These are phyloP conservation scores for Chlorella ohadii DNA, from an alignment of 139 green algal species.

Conservation along the genomic window DNA sequence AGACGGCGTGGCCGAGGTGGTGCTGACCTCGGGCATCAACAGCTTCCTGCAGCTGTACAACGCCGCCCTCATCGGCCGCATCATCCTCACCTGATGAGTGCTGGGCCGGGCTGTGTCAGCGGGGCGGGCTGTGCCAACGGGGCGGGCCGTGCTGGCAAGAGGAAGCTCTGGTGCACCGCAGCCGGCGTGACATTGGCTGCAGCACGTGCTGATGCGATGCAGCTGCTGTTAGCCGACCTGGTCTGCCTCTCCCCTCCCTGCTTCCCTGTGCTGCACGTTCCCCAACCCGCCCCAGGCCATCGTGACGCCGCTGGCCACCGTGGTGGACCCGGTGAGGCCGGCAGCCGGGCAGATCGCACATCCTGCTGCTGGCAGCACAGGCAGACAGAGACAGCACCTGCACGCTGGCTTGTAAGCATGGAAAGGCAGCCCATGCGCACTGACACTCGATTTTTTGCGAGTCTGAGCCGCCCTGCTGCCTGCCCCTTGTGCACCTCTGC, in stretches of 20 bases:
- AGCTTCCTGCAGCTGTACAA: slow-evolving; percentile 96
- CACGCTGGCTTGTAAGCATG: not conserved
- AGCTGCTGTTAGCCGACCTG: not conserved
- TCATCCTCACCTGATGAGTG: slow-evolving; percentile 92
- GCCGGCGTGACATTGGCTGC: no score
- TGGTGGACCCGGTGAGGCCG: slow-evolving; percentile 46
- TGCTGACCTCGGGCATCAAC: slow-evolving; percentile 86
- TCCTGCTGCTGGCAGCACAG: no score
- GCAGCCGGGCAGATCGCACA: not conserved
- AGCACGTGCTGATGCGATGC: not conserved
- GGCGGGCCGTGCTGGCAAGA: no score
- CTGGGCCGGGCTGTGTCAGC: not conserved
- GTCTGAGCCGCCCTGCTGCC: no score
- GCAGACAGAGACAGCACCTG: no score
- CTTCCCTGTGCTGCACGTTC: slow-evolving; percentile 63
- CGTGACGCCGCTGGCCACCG: slow-evolving; percentile 43
- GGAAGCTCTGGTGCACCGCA: no score
- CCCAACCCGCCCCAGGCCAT: slow-evolving; percentile 86
- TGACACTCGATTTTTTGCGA: no score
- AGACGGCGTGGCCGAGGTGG: slow-evolving; percentile 87
- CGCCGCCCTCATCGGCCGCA: slow-evolving; percentile 88
- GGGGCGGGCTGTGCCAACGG: no score
- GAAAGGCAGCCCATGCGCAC: no score
- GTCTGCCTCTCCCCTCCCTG: not conserved
- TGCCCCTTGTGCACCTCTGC: not conserved